phyloP scores from a whole-genome alignment of 495 filamentous ascomycete species.

The Barbatosphaeria neglecta region DNA sequence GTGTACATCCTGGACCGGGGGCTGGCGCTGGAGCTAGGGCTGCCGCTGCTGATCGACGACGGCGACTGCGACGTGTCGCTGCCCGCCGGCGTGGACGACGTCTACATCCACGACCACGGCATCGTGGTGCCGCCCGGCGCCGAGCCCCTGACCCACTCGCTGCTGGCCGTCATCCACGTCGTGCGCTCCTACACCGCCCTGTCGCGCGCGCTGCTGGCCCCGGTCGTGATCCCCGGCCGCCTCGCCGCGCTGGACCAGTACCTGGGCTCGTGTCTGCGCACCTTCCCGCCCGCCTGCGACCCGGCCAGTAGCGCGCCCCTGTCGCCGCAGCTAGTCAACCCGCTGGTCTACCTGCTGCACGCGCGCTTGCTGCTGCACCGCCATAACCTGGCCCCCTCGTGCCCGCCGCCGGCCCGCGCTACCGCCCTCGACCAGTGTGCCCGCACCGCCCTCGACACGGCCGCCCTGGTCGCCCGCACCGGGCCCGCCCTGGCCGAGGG shows the following conservation, averaged over 20 bases:
- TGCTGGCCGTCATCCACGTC: constrained; percentile 74
- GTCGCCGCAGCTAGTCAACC: constrained; percentile 59
- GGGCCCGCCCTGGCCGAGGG: constrained; percentile 29
- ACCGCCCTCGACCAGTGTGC: constrained; percentile 71
- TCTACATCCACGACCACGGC: constrained; percentile 58
- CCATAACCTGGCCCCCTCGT: constrained; percentile 74
- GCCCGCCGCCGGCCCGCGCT: constrained; percentile 48
- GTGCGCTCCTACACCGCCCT: constrained; percentile 72
- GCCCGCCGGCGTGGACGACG: constrained; percentile 73
- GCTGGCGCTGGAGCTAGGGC: constrained; percentile 70
- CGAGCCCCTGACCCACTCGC: constrained; percentile 42
- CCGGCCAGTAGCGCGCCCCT: constrained; percentile 50
- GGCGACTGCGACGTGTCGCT: constrained; percentile 76
- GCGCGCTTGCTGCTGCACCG: constrained; percentile 78
- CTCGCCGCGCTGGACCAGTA: constrained; percentile 74
- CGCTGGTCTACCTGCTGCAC: constrained; percentile 69
- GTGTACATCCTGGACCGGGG: constrained; percentile 84
- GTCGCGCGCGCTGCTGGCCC: constrained; percentile 56
- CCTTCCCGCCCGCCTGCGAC: constrained; percentile 64
- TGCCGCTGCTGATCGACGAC: constrained; percentile 77
- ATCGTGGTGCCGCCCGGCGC: constrained; percentile 38
- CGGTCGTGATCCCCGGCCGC: constrained; percentile 53
- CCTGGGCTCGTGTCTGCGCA: constrained; percentile 59
- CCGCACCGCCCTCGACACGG: constrained; percentile 63
- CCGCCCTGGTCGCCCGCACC: constrained; percentile 56